A percentile compares a stretch with the other conserved stretches of the same genome.
Evolutionary conservation across 495 filamentous ascomycete genomes (phyloP).

Genomic region (Penicillium bovifimosum): DNA sequence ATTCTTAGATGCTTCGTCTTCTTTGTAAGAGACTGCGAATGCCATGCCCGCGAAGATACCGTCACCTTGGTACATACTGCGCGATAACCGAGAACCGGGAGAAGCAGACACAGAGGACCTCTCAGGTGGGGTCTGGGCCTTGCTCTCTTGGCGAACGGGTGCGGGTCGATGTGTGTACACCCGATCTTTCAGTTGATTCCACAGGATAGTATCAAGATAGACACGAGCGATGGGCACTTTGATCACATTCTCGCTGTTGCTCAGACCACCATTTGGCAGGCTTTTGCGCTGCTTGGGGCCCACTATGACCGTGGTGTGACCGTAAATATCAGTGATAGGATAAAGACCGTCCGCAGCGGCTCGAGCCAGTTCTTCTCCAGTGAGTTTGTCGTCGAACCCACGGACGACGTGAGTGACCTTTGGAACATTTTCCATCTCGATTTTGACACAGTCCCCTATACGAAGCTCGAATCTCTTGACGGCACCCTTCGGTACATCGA

Average conservation of each 20-base stretch:
- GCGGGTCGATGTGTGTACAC: slow-evolving; percentile 28
- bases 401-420: slow-evolving; percentile 44
- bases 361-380: slow-evolving; percentile 27
- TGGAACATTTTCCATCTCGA: slow-evolving; percentile 42
- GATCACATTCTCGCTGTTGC: slow-evolving; percentile 28
- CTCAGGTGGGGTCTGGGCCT: slow-evolving; percentile 37
- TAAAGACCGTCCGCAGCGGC: slow-evolving; percentile 22
- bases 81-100: slow-evolving; percentile 38
- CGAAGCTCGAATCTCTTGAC: slow-evolving; percentile 47
- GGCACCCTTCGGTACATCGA: slow-evolving; percentile 37
- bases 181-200: slow-evolving; percentile 46
- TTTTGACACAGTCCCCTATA: slow-evolving; percentile 47
- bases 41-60: slow-evolving; percentile 70
- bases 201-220: slow-evolving; percentile 47
- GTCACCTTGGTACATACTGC: slow-evolving; percentile 26
- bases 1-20: slow-evolving; percentile 48
- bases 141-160: slow-evolving; percentile 15
- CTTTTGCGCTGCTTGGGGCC: slow-evolving; percentile 45
- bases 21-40: slow-evolving; percentile 70
- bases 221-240: slow-evolving; percentile 43
- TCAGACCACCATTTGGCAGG: slow-evolving; percentile 30
- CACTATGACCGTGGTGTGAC: slow-evolving; percentile 38
- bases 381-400: slow-evolving; percentile 39
- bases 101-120: slow-evolving; percentile 38
- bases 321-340: slow-evolving; percentile 44